Base-by-base conservation (phyloP, 768 basidiomycete species). In the Krasilnikovozyma curviuscula region DNA sequence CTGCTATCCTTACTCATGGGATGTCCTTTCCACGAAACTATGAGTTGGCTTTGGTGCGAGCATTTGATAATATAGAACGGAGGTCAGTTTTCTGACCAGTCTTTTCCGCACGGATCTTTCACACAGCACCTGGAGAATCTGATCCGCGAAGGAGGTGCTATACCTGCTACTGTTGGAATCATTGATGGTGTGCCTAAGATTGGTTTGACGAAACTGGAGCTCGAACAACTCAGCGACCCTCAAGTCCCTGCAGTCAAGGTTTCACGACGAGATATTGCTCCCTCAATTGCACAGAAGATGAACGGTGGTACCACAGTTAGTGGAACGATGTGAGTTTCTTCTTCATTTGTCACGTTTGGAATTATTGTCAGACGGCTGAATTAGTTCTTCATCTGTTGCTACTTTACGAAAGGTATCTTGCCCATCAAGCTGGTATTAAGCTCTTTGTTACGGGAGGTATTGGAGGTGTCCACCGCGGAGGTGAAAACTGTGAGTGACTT, bases 151-250 rank as follows among this genome's bases (percentile, higher is more conserved):
- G 73, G 74, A 28, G 80, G 81, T 3, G 75, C 78, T n/a, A 67
- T 80, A 21, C 93, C 93, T 7, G 89, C 91, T 1, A 95, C 88
- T 1, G 81, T 97, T 53, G 88, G 79, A 13, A 63, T 98, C 38
- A 68, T 97, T 25, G 70, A 68, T 16, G 91, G 91, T 10, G 73
- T 78, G 18, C 71, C 93, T 58, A 85, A 88, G 65, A 76, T 97
- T 53, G 93, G 93, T 3, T 64, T 97, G 43, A 46, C 73, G 29
- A 60, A 68, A 5, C 44, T 64, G 3, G 75, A 95, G 57, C 67
- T 95, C 16, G 75, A 76, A 54, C 66, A 72, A 41, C 67, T 95
- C 40, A 79, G 83, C 1, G 66, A 67, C 41, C 73, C 73, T 48
- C 67, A 68, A 33, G 44, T 52, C 50, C 18, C 31, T n/a, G 51